Base-by-base conservation (phyloP, 805 yeast genomes). In the Hanseniaspora mollemarum region DNA sequence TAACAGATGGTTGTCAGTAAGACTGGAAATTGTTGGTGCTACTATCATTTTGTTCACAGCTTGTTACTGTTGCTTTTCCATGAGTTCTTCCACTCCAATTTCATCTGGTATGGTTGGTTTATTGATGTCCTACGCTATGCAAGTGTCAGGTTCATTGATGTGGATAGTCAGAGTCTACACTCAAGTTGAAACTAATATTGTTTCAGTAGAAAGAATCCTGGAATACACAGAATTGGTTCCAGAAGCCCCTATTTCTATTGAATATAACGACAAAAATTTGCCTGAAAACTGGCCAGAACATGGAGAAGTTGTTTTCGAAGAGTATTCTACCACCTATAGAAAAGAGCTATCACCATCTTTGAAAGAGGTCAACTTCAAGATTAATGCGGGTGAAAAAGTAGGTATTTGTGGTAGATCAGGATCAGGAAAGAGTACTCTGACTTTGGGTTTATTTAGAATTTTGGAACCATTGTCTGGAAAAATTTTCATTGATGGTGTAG, bases 391-490 rank as follows among this genome's bases (percentile, higher is more conserved):
- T 26, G 86, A 81, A 56, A 81, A 81, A 57, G 64, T 81, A 54
- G 87, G 87, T 49, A 77, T 81, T 57, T 87, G 81, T 44, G 87
- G 87, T 15, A 71, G 87, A 63, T 81, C 88, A 0, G 87, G 88
- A 41, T 85, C 88, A 2, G 88, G 88, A 46, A 80, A 80, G 55
- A 75, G 81, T 1, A 72, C 84, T 0, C 65, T 80, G 43, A 74
- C 82, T 1, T 62, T 80, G 50, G 81, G 84, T 1, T 60, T 80
- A 8, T 80, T 78, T 62, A 67, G 87, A 59, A 65, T 80, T 25
- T 69, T 80, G 46, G 85, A 80, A 59, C 76, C 83, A 5, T 66
- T 71, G 21, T 61, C 53, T 3, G 86, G 86, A 0, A 61, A 68
- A 29, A 75, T 80, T 53, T 65, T 66, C 28, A 75, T 80, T 54